Evolutionary conservation across 805 yeast species (phyloP).

Genomic region (Lipomyces mesembrius): DNA sequence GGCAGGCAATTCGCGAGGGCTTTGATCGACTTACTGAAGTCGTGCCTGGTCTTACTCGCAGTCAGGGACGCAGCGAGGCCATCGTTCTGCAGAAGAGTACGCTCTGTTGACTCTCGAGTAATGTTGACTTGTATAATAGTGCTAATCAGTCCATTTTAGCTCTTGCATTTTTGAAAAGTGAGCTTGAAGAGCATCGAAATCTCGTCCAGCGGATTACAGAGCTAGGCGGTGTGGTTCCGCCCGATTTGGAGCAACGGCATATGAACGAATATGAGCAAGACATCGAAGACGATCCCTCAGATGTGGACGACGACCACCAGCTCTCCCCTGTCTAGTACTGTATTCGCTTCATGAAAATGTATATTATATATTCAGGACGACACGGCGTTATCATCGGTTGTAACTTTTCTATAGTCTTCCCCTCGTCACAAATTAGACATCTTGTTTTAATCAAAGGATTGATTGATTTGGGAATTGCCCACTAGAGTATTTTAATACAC

Average conservation of each 20-base stretch:
- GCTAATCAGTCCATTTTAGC: constrained; percentile 33
- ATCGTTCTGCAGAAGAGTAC: constrained; percentile 64
- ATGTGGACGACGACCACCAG: not conserved
- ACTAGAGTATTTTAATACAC: not conserved
- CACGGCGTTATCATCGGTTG: not conserved
- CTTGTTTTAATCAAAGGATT: not conserved
- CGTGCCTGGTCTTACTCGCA: constrained; percentile 71
- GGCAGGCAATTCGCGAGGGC: constrained; percentile 82
- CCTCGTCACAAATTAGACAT: not conserved
- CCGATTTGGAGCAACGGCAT: constrained; percentile 20
- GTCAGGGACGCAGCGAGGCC: constrained; percentile 80
- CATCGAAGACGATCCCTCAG: constrained; percentile 15
- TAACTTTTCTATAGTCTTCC: no score
- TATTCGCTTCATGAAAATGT: not conserved
- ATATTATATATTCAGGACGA: not conserved
- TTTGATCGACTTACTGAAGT: constrained; percentile 74
- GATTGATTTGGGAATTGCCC: not conserved
- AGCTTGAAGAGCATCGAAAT: constrained; percentile 43
- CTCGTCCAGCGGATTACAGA: constrained; percentile 40
- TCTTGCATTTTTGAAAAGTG: constrained; percentile 43
- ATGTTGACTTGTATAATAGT: not conserved
- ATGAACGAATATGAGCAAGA: constrained; percentile 21
- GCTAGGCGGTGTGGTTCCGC: constrained; percentile 29
- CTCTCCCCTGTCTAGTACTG: constrained; percentile 3
- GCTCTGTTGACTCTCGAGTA: constrained; percentile 9